phyloP scores from a whole-genome alignment of 2,329 filamentous ascomycete species.

The Ceratocystis destructans region DNA sequence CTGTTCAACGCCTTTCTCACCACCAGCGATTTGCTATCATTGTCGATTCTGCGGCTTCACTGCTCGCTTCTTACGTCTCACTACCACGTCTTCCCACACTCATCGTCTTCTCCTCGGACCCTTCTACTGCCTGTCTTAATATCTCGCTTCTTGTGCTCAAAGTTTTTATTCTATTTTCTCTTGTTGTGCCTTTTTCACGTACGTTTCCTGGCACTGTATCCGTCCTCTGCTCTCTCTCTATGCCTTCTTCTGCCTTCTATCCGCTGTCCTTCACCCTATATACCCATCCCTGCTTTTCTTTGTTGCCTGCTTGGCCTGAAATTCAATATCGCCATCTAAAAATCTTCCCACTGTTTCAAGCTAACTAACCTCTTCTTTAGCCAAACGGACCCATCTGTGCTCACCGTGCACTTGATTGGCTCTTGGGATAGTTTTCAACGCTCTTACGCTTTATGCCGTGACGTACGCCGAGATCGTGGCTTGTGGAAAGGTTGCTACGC shows the following conservation, averaged over 20 bases:
- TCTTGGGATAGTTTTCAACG: slow-evolving; percentile 91
- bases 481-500: slow-evolving; percentile 81
- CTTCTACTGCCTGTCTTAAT: neutral
- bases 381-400: slow-evolving; percentile 45
- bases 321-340: neutral
- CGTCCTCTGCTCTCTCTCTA: neutral
- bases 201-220: neutral
- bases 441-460: slow-evolving; percentile 67
- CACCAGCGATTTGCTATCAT: neutral
- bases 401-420: slow-evolving; percentile 67
- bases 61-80: slow-evolving; percentile 3
- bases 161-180: neutral
- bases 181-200: neutral
- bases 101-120: neutral
- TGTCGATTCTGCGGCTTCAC: neutral
- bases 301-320: neutral
- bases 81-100: neutral
- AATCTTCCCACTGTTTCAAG: neutral
- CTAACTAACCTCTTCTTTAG: slow-evolving; percentile 26
- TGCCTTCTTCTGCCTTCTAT: neutral
- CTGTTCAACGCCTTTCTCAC: neutral
- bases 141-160: neutral
- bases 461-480: slow-evolving; percentile 56
- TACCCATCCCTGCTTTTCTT: neutral
- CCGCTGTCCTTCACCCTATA: neutral